Base-by-base conservation (phyloP, 2,329 filamentous ascomycete genomes). In the Colletotrichum endophyticum region DNA sequence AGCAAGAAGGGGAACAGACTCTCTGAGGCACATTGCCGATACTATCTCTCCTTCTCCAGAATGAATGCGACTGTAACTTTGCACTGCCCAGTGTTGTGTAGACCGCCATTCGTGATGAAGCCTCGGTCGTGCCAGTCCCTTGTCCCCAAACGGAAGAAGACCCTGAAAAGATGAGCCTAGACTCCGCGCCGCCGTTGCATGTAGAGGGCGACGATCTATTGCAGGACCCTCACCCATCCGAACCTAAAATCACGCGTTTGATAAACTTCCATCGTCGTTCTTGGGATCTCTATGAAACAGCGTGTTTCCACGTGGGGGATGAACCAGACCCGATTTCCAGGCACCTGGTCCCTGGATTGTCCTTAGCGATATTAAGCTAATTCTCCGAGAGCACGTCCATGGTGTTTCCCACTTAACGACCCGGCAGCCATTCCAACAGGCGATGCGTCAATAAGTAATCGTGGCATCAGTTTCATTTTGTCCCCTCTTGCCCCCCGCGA, bases 361-460 rank as follows among this genome's bases (percentile, higher is more conserved):
- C 63, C 64, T 66, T 64, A 76, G 63, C 63, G 70, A 72, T 39
- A 69, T 68, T 49, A 30, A 73, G 57, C n/a, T 76, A 76, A 73
- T 73, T 73, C 70, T 69, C 73, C 73, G 57, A 69, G 25, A 61
- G 44, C n/a, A 69, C 70, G 32, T 28, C 30, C 27, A 64, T 34
- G 36, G 32, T 19, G 49, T 34, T 32, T 57, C 32, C 25, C 22
- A n/a, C 28, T 59, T 15, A 27, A 64, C 36, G 22, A 30, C 64
- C 57, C 56, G 30, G 32, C 12, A 57, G 56, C 13, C n/a, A 8
- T 16, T 67, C 61, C 27, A 66, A 59, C 11, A 25, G 7, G 34
- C 15, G 32, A 25, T 25, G 53, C 61, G n/a, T 75, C 25, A 36
- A 67, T 15, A 25, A 8, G 8, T 25, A 22, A n/a, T 30, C n/a